Evolutionary conservation across 306 rosid species (phyloP), one percentile per base, ranked within the genome.

Genomic region (Malus sylvestris): DNA sequence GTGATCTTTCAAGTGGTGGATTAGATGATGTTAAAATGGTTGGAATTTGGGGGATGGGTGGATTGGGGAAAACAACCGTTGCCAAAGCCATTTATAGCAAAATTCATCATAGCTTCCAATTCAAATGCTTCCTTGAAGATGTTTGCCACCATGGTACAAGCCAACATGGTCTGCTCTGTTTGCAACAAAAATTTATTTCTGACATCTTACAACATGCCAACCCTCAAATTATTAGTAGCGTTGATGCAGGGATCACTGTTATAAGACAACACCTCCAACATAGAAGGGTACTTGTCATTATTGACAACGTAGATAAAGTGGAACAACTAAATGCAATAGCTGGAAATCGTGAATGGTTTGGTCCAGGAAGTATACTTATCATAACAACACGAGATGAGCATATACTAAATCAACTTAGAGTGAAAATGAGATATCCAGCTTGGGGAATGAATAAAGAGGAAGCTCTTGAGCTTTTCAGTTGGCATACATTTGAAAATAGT

Each of bases 401-500:
- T 4, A 2, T 84, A 3, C 78, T 84, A 10, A 70, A 49, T 0
- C 15, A 14, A 6, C 70, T 66, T 2, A 9, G 52, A 49, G 73
- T 25, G 15, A 74, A 72, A 40, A 3, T 19, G 63, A 20, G 80
- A 1, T 42, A 10, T 51, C 1, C 2, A 8, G 25, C 13, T 0
- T 8, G 49, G 30, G 29, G 75, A 73, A 53, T 82, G 85, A 10
- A 80, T 1, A 1, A 62, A 5, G n/a, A 0, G 1, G 86, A 87
- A 22, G 53, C 53, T 46, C 1, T 46, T 10, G 70, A 62, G 46
- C 74, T 82, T 14, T 69, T 84, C 4, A 76, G 67, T 55, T 69
- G 82, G 86, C 79, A 87, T 51, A 77, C 88, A 3, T 87, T 84
- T 35, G 18, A 57, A 5, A 35, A 53, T 22, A 29, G 15, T 3